phyloP scores from a whole-genome alignment of 2,329 filamentous ascomycete species.

The Pseudocercospora vitis region DNA sequence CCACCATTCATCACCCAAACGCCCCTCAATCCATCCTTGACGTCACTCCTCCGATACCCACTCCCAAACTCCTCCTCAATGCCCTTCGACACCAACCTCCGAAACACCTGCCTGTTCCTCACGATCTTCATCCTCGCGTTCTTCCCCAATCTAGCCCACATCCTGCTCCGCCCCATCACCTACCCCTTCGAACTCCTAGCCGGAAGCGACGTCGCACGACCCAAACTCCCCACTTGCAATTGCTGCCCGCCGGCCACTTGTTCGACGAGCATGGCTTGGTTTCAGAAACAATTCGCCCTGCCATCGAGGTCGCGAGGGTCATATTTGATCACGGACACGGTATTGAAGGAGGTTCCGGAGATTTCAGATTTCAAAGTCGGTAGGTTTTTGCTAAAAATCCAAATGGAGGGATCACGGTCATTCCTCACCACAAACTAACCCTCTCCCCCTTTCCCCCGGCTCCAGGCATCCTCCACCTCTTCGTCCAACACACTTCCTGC shows the following conservation, averaged over 20 bases:
- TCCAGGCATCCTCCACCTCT: slow-evolving; percentile 80
- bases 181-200: slow-evolving; percentile 29
- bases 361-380: slow-evolving; percentile 81
- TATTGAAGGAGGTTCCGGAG: slow-evolving; percentile 72
- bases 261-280: slow-evolving; percentile 59
- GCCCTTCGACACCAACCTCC: slow-evolving; percentile 32
- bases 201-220: slow-evolving; percentile 36
- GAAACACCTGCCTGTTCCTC: slow-evolving; percentile 49
- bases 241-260: slow-evolving; percentile 38
- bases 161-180: slow-evolving; percentile 37
- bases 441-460: no score
- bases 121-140: slow-evolving; percentile 52
- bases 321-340: slow-evolving; percentile 82
- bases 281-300: slow-evolving; percentile 80
- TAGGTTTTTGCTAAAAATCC: no score
- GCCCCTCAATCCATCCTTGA: slow-evolving; percentile 13
- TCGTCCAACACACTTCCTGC: slow-evolving; percentile 93
- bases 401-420: no score
- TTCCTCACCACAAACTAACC: no score
- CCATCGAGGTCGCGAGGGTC: slow-evolving; percentile 75
- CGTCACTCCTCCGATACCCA: slow-evolving; percentile 19
- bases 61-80: no score
- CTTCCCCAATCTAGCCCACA: slow-evolving; percentile 50
- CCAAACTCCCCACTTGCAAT: slow-evolving; percentile 33
- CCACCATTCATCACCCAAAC: slow-evolving; percentile 3